Evolutionary conservation across 192 early-diverging fungal genomes (phyloP).

Genomic region (Mortierella hygrophila): DNA sequence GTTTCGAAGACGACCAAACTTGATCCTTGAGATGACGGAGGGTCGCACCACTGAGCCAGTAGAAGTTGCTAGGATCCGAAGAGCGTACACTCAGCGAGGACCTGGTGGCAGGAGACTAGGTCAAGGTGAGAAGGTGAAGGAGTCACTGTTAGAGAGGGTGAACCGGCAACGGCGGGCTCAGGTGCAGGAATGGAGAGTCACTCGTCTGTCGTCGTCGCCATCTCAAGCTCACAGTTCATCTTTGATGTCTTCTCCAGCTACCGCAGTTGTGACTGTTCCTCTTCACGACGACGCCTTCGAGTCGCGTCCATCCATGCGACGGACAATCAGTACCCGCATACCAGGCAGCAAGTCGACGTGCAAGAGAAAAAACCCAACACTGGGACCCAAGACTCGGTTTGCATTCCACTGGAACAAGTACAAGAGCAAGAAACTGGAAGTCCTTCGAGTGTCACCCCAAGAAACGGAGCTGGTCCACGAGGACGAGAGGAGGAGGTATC

Average conservation of each 20-base stretch:
- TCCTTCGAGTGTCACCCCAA: not conserved
- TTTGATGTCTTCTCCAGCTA: not conserved
- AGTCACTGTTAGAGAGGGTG: conserved; percentile 13
- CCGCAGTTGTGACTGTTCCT: not conserved
- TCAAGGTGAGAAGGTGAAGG: not conserved
- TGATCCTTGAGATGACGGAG: not conserved
- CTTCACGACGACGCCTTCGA: not conserved
- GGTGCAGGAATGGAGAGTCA: conserved; percentile 12
- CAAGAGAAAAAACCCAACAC: not conserved
- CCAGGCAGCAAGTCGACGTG: not conserved
- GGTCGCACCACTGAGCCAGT: conserved; percentile 17
- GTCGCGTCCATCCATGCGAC: not conserved
- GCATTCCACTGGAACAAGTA: not conserved
- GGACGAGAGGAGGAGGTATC: not conserved
- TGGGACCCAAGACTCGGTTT: not conserved
- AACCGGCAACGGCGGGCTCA: conserved; percentile 12
- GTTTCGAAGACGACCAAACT: conserved; percentile 21
- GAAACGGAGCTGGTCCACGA: not conserved
- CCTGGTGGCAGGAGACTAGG: not conserved
- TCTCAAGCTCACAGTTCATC: not conserved
- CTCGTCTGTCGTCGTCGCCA: not conserved
- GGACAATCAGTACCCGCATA: not conserved
- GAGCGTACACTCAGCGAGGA: conserved; percentile 8
- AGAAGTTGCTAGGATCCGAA: conserved; percentile 26
- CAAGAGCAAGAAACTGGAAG: not conserved